A percentile compares a stretch with the other conserved stretches of the same genome.
These are phyloP conservation scores for Penicillium glabrum DNA, from an alignment of 2,329 filamentous ascomycete genomes.

Conservation along the genomic window DNA sequence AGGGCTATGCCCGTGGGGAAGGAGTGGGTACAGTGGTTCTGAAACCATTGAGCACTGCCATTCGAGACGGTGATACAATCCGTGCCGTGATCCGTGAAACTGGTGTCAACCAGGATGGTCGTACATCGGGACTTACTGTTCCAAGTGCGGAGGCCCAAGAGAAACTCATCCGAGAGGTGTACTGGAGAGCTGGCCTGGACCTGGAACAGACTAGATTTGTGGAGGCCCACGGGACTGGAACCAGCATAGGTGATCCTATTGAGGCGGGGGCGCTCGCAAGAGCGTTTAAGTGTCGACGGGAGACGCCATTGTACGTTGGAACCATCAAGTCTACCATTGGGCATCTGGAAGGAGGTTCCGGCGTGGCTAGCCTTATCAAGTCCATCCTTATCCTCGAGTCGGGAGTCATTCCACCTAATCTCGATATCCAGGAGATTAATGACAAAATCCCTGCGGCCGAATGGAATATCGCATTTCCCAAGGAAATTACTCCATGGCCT, in stretches of 20 bases:
- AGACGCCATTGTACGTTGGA: slow-evolving; percentile 26
- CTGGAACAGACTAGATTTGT: slow-evolving; percentile 25
- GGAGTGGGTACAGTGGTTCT: slow-evolving; percentile 33
- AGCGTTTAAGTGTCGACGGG: slow-evolving; percentile 23
- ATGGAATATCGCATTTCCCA: slow-evolving; percentile 33
- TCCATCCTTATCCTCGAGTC: slow-evolving; percentile 45
- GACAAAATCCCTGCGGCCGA: slow-evolving; percentile 34
- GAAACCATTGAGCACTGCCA: slow-evolving; percentile 30
- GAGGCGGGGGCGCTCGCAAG: slow-evolving; percentile 30
- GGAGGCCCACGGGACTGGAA: slow-evolving; percentile 36
- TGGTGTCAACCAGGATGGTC: slow-evolving; percentile 31
- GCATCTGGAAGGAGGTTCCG: slow-evolving; percentile 30
- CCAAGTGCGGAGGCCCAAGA: slow-evolving; percentile 41
- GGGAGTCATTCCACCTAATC: slow-evolving; percentile 46
- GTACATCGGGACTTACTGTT: slow-evolving; percentile 46
- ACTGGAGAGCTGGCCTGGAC: slow-evolving; percentile 28
- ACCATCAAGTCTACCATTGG: slow-evolving; percentile 27
- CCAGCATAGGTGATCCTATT: slow-evolving; percentile 34
- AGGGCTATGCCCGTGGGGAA: slow-evolving; percentile 39
- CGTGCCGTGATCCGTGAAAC: slow-evolving; percentile 34
- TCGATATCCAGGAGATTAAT: slow-evolving; percentile 43
- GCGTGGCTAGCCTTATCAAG: slow-evolving; percentile 41
- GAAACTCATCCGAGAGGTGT: slow-evolving; percentile 32
- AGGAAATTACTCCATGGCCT: slow-evolving; percentile 27
- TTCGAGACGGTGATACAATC: slow-evolving; percentile 36